phyloP scores from a whole-genome alignment of 306 rosid genomes.

The Argentina anserina region DNA sequence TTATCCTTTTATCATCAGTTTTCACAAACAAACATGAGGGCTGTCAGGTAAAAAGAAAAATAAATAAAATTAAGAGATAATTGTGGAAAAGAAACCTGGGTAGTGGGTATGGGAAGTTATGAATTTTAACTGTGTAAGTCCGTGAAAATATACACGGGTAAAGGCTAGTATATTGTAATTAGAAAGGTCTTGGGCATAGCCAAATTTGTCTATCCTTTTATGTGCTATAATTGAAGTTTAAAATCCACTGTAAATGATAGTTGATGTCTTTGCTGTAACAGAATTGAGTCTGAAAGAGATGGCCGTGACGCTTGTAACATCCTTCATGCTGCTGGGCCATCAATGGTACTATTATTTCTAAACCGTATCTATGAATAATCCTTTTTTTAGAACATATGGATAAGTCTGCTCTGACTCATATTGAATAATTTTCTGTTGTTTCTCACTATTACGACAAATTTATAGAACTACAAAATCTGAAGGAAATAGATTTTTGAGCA shows the following conservation, averaged over 20 bases:
- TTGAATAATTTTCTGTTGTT: not conserved
- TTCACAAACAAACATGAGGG: no score
- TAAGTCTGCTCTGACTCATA: not conserved
- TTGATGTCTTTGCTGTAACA: constrained; percentile 25
- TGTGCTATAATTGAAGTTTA: not conserved
- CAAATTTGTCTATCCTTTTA: not conserved
- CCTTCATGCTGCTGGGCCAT: constrained; percentile 79
- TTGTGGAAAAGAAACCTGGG: no score
- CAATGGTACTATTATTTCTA: constrained; percentile 51
- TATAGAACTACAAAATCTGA: not conserved
- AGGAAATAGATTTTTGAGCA: not conserved
- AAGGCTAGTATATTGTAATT: no score
- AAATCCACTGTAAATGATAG: not conserved
- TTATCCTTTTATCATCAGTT: no score
- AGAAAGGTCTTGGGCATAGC: not conserved
- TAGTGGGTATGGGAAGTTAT: no score
- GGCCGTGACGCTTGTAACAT: constrained; percentile 74
- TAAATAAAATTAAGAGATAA: no score
- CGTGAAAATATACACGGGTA: no score
- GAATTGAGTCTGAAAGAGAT: constrained; percentile 73
- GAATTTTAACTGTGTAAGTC: no score
- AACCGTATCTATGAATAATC: no score
- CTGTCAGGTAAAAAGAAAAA: no score
- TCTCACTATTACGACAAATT: not conserved
- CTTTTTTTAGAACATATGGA: no score